Percentiles rank a stretch among this genome's conserved stretches.
These are phyloP conservation scores for Crucihimalaya himalaica DNA, from an alignment of 345 rosid species.

Conservation along the genomic window DNA sequence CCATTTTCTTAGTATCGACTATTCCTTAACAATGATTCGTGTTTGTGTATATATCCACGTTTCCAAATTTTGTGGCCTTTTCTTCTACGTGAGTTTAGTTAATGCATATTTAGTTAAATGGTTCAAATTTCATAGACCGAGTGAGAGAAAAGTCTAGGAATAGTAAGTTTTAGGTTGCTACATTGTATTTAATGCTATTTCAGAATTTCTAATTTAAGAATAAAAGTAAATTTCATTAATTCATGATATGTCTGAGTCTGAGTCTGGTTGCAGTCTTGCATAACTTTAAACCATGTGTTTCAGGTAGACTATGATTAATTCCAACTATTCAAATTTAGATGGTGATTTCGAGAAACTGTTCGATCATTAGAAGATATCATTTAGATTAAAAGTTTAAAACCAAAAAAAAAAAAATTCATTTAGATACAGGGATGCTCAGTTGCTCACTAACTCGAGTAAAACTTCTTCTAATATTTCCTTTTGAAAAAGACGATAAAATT, in stretches of 20 bases:
- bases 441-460: neutral
- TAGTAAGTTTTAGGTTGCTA: conserved; percentile 31
- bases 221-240: neutral
- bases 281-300: conserved; percentile 28
- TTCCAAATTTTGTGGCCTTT: neutral
- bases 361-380: conserved; percentile 8
- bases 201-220: conserved; percentile 26
- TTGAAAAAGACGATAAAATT: neutral
- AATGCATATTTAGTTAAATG: neutral
- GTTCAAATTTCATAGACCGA: neutral
- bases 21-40: neutral
- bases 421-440: too few species aligned
- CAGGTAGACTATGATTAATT: conserved; percentile 15
- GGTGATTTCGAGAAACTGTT: conserved; percentile 1
- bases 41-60: conserved; percentile 9
- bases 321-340: conserved; percentile 12
- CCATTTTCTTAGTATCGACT: neutral
- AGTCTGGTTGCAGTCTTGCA: conserved; percentile 17
- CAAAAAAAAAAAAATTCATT: too few species aligned
- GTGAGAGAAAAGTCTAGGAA: neutral
- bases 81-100: conserved; percentile 9
- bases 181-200: conserved; percentile 12
- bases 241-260: conserved; percentile 3
- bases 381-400: neutral
- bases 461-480: neutral